These are phyloP conservation scores for Gynochthodes officinalis DNA, from an alignment of 257 asterid genomes.

Conservation along the genomic window DNA sequence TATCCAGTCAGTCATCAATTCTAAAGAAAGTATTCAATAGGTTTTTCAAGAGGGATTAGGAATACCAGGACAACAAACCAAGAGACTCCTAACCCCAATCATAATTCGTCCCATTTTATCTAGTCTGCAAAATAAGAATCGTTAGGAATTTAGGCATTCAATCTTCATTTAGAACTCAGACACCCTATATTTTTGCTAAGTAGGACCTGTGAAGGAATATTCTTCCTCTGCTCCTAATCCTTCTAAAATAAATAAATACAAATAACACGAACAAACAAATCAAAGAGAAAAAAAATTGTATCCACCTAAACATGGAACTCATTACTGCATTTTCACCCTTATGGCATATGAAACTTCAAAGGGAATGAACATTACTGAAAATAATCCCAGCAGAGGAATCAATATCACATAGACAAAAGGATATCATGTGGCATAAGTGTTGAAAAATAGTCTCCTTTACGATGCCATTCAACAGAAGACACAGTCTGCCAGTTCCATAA, in stretches of 20 bases:
- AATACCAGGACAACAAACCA: not conserved
- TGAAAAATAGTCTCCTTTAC: conserved; percentile 92
- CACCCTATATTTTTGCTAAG: too few relatives aligned
- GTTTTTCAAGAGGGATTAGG: not conserved
- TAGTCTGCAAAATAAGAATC: not conserved
- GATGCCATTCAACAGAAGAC: conserved; percentile 93
- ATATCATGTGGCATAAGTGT: conserved; percentile 91
- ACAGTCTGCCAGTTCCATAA: conserved; percentile 61
- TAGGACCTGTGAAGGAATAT: too few relatives aligned
- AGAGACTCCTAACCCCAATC: not conserved
- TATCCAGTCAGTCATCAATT: not conserved
- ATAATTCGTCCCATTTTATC: too few relatives aligned
- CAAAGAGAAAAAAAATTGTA: not conserved
- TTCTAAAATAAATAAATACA: too few relatives aligned
- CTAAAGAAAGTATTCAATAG: not conserved
- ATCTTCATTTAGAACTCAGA: not conserved
- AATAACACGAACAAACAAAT: too few relatives aligned
- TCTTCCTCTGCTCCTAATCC: too few relatives aligned
- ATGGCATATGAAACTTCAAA: not conserved
- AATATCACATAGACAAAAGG: conserved; percentile 42
- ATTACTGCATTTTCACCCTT: not conserved
- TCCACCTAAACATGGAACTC: not conserved
- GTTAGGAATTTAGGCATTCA: not conserved
- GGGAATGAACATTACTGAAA: not conserved
- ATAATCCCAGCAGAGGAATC: not conserved